Base-by-base conservation (phyloP, 2,329 filamentous ascomycete genomes). In the Huntiella decipiens region DNA sequence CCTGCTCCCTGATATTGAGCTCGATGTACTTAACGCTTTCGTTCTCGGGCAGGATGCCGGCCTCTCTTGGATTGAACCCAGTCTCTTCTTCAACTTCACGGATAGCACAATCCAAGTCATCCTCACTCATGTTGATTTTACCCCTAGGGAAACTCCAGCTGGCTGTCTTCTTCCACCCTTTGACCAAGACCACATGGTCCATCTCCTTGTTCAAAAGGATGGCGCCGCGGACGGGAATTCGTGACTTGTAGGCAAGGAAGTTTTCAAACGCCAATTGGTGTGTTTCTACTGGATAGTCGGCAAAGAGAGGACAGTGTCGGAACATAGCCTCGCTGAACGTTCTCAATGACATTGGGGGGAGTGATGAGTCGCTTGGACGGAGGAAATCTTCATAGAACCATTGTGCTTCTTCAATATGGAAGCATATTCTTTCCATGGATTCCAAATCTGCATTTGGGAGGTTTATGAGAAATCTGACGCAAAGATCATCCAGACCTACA, bases 311-410 rank as follows among this genome's bases (percentile, higher is more conserved):
- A 55, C 88, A 96, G 58, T 95, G 88, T 55, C 87, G 79, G 60
- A 96, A 95, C 55, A 98, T 92, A 54, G 80, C 76, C 50, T 93
- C 69, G 55, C 83, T 88, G 63, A 98, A 98, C 44, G 71, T 77
- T 53, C 83, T 79, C 32, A 98, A 71, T 39, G 78, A 76, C 69
- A 96, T 80, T 46, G 82, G 86, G 4, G 91, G 91, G 8, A 98
- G 71, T 35, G 72, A 72, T 44, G 86, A 79, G 61, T 95, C 82
- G 52, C 91, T 69, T 35, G 88, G 87, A 41, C 91, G 83, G 60
- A 98, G 85, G 60, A 98, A 98, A 63, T 98, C 91, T 68, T 98
- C 91, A 74, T 98, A 98, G 64, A 93, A 98, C 91, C 91, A 98
- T 77, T 98, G 92, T 56, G 91, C 91, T 64, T 98, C 92, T 63